Evolutionary conservation across 2,329 filamentous ascomycete genomes (phyloP), one percentile per base, ranked within the genome.

Genomic region (Dothideomycetes sp.): DNA sequence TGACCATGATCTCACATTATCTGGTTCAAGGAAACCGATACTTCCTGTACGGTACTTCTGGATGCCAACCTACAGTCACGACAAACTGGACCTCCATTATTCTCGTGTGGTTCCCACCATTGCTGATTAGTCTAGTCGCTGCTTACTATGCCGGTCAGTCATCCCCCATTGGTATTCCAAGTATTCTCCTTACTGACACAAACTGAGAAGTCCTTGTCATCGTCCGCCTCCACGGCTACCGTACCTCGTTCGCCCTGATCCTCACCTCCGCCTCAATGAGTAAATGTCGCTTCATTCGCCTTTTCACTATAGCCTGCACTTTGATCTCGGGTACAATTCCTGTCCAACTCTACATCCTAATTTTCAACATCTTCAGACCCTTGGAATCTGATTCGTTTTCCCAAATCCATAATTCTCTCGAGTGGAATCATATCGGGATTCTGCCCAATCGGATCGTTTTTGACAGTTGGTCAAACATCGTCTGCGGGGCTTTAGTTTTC

Each of bases 1-100:
- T 80, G 23, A 59, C 74, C 41, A 73, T 79, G 58, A 46, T 65
- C 6, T 55, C 71, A 1, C 76, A 80, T 50, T 76, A 75, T 51
- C 51, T 80, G 19, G 70, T 80, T 9, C 78, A 82, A 48, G 62
- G 64, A 3, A 62, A 60, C 25, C 69, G 80, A 16, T 84, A 79
- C 57, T 64, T 66, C 39, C 64, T 84, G 31, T 65, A 65, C 38
- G 65, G 70, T 4, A 72, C 82, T 32, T 64, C 67, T 12, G 80
- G 80, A 2, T 84, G 80, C 53, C 61, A 64, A 27, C 62, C 70
- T 18, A 59, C 66, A 22, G 66, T 70, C 28, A 70, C 74, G 53
- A 56, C 64, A 18, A 78, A 70, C 49, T 83, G 76, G 78, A 61
- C 68, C 1, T 71, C 64, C 37, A 53, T 79, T 5, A 58, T 71